Percentiles rank a stretch among this genome's conserved stretches.
These are phyloP conservation scores for Pseudogymnoascus pannorum DNA, from an alignment of 2,329 filamentous ascomycete genomes.

Conservation along the genomic window DNA sequence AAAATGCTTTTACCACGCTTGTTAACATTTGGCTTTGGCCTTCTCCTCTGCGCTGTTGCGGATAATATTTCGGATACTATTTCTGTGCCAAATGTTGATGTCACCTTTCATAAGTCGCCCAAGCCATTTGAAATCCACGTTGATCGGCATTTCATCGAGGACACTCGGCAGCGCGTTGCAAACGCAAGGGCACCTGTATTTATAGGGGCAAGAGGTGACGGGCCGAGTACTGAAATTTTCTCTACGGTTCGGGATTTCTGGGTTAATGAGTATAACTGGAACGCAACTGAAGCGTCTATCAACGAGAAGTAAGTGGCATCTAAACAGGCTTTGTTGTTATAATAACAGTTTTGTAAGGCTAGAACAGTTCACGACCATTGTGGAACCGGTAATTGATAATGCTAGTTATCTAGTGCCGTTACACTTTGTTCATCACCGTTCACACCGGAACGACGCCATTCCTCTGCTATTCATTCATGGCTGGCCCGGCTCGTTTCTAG, in stretches of 20 bases:
- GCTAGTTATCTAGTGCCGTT: slow-evolving; percentile 10
- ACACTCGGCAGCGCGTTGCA: too few relatives aligned
- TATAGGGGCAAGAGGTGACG: background rate
- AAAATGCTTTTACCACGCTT: too few relatives aligned
- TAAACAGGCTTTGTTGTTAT: background rate
- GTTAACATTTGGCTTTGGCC: too few relatives aligned
- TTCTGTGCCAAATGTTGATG: too few relatives aligned
- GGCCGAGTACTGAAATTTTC: background rate
- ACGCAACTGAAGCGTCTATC: background rate
- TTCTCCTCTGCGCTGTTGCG: too few relatives aligned
- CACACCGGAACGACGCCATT: slow-evolving; percentile 27
- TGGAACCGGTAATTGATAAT: slow-evolving; percentile 41
- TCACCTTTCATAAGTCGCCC: too few relatives aligned
- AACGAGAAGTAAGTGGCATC: background rate
- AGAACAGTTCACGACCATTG: slow-evolving; percentile 26
- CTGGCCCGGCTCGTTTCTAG: slow-evolving; percentile 37
- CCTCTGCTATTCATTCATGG: slow-evolving; percentile 38
- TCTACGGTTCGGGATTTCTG: background rate
- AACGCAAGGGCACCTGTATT: too few relatives aligned
- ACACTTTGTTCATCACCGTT: slow-evolving; percentile 29
- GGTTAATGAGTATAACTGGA: background rate
- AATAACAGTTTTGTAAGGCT: slow-evolving; percentile 5
- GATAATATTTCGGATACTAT: too few relatives aligned
- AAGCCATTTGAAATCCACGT: too few relatives aligned
- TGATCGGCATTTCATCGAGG: too few relatives aligned